Conservation (phyloP, 805 yeast species). For the Nakazawaea molendinolei region DNA sequence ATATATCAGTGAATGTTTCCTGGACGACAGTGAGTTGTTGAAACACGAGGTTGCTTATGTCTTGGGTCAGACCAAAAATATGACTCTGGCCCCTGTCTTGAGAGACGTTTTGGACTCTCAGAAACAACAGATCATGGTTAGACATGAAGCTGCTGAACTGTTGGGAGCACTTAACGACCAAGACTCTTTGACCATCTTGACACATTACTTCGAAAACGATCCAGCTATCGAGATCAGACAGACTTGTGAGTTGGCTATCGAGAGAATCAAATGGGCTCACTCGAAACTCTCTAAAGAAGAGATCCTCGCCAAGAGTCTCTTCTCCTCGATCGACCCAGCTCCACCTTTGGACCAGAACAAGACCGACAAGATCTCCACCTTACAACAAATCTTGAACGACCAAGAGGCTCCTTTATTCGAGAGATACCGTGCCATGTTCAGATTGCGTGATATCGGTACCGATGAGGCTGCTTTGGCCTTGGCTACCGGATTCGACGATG, state of each 20-base stretch:
- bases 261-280: constrained; percentile 88
- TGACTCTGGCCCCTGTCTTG: constrained; percentile 68
- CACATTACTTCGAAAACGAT: constrained; percentile 60
- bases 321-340: constrained; percentile 93
- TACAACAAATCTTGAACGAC: constrained; percentile 66
- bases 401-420: constrained; percentile 77
- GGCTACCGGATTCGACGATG: constrained; percentile 84
- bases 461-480: constrained; percentile 90
- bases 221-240: constrained; percentile 83
- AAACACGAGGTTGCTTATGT: constrained; percentile 98
- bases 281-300: constrained; percentile 62
- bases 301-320: constrained; percentile 65
- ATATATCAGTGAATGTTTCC: constrained; percentile 80
- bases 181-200: constrained; percentile 60
- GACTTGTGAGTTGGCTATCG: constrained; percentile 96
- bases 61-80: constrained; percentile 88
- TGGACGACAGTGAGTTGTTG: constrained; percentile 77
- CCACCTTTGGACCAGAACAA: constrained; percentile 78
- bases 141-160: constrained; percentile 99
- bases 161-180: constrained; percentile 90
- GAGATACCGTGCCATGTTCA: constrained; percentile 97
- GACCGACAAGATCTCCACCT: constrained; percentile 41
- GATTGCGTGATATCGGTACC: constrained; percentile 90
- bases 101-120: constrained; percentile 61
- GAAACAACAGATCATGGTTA: constrained; percentile 86